Percentiles rank a stretch among this genome's conserved stretches.
phyloP scores from a whole-genome alignment of 73 alveolate species.

The Paramecium octaurelia region DNA sequence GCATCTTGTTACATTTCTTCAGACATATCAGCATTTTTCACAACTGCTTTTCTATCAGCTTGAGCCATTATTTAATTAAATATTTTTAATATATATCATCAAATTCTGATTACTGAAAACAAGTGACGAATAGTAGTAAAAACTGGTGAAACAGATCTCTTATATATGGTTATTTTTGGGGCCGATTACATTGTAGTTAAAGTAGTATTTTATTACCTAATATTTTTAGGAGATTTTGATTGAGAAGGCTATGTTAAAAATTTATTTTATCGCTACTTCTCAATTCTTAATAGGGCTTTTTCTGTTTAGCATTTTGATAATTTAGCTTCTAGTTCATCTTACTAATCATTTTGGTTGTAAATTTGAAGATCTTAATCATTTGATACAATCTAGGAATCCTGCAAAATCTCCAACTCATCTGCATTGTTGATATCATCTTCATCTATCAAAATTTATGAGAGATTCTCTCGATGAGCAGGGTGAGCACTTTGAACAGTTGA shows the following conservation, averaged over 20 bases:
- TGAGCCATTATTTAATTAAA: slow-evolving; percentile 63
- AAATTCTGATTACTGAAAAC: slow-evolving; percentile 5
- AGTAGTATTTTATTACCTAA: neutral
- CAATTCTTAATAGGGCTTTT: neutral
- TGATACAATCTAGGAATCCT: neutral
- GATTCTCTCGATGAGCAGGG: neutral
- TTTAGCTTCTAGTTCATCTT: neutral
- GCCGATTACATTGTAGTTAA: neutral
- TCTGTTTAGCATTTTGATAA: neutral
- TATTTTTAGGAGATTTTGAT: neutral
- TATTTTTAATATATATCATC: neutral
- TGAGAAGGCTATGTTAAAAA: neutral
- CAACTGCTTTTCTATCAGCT: slow-evolving; percentile 95
- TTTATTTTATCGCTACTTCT: neutral
- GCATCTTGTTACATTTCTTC: slow-evolving; percentile 98
- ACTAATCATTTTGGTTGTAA: neutral
- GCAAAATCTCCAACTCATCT: neutral
- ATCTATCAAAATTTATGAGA: neutral
- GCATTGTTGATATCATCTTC: neutral
- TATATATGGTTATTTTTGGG: neutral
- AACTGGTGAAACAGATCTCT: neutral
- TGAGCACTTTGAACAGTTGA: neutral
- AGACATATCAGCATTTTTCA: slow-evolving; percentile 96
- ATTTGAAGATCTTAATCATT: neutral
- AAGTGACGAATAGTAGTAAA: slow-evolving; percentile 1